phyloP scores from a whole-genome alignment of 208 protist genomes.

The Leishmania amazonensis region DNA sequence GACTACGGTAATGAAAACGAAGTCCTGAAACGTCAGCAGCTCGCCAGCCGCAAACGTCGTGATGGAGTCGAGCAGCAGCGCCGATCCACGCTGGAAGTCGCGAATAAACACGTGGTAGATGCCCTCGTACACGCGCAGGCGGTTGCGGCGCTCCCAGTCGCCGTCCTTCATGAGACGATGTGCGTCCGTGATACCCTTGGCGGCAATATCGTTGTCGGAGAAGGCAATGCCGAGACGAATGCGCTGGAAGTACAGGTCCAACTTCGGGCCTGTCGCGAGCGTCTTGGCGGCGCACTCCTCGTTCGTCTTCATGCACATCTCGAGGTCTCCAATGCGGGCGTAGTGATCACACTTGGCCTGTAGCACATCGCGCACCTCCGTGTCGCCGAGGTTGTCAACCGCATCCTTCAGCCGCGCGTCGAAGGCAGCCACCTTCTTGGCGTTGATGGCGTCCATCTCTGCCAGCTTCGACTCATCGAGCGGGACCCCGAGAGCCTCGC shows the following conservation, averaged over 20 bases:
- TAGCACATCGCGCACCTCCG: constrained; percentile 96
- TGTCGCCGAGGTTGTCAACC: constrained; percentile 97
- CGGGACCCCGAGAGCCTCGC: constrained; percentile 69
- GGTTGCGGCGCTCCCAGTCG: constrained; percentile 99
- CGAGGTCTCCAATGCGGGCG: constrained; percentile 96
- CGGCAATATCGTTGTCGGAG: constrained; percentile 92
- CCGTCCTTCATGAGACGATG: constrained; percentile 96
- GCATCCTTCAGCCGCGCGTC: constrained; percentile 93
- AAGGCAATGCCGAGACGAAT: constrained; percentile 97
- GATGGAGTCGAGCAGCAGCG: constrained; percentile 96
- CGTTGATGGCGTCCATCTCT: constrained; percentile 83
- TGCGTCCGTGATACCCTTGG: constrained; percentile 91
- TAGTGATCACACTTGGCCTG: constrained; percentile 94
- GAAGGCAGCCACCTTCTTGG: constrained; percentile 75
- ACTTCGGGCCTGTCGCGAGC: constrained; percentile 92
- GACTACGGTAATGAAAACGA: constrained; percentile 96
- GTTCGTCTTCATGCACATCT: constrained; percentile 91
- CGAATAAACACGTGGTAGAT: constrained; percentile 95
- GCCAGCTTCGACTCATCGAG: constrained; percentile 64
- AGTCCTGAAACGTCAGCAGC: constrained; percentile 94
- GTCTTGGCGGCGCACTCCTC: constrained; percentile 94
- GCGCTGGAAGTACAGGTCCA: constrained; percentile 97
- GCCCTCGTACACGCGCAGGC: constrained; percentile 99
- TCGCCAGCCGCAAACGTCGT: constrained; percentile 98
- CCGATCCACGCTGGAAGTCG: constrained; percentile 94